Evolutionary conservation across 176 grass and related monocot genomes (phyloP), one percentile per base, ranked within the genome.

Genomic region (Rhynchospora tenuis): DNA sequence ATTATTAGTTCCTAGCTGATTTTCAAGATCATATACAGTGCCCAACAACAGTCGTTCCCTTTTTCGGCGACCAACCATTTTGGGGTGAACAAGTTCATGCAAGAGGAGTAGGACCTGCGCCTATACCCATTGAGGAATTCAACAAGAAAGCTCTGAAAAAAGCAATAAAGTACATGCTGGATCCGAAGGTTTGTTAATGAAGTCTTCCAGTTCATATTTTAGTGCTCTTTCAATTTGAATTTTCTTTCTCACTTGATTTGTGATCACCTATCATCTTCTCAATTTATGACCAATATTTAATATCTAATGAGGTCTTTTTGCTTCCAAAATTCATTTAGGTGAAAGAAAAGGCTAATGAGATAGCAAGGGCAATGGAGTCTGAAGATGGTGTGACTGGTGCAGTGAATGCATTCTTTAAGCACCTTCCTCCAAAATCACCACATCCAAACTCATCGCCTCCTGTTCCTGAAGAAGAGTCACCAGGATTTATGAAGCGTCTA

Each of bases 31-130:
- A 77, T 86, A 67, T 90, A 66, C 78, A 98, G 96, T 98, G 96
- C 71, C 96, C 96, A 64, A 98, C 96, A 85, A 93, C 96, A 61
- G 91, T 98, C 65, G 91, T 98, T 58, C 93, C 96, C 24, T 98
- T 98, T 87, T 95, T 98, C 84, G 96, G 96, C 55, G 95, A 98
- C 52, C 93, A 98, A 89, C 89, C 89, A 69, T 98, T 98, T 66
- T 98, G 96, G 96, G 96, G 95, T 13, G 96, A 95, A 14, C 84
- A 78, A 54, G 96, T 98, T 57, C 89, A 95, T 88, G 86, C 45
- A 76, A 90, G 96, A 73, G 93, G 93, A 43, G 59, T 95, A 59
- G 96, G 96, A 70, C 93, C 96, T 80, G 17, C 59, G 33, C 96
- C 93, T 83, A 93, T 98, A 79, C 91, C 96, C 20, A 74, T 95